These are phyloP conservation scores for Aspergillus coremiiformis DNA, from an alignment of 495 filamentous ascomycete genomes.

Conservation along the genomic window DNA sequence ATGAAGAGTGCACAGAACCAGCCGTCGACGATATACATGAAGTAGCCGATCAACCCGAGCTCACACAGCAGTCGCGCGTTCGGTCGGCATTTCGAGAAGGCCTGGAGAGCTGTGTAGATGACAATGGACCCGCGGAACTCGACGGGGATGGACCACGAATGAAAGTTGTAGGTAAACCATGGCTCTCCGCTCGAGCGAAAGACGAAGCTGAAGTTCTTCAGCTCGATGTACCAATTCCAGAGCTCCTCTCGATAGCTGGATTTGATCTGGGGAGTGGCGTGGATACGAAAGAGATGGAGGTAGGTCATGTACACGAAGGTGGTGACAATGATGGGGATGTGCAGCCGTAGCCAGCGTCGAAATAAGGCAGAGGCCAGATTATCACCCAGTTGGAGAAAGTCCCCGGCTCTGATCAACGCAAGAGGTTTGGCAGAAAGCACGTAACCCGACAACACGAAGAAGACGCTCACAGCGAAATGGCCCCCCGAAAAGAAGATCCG, in stretches of 20 bases:
- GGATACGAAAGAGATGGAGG: slow-evolving; percentile 43
- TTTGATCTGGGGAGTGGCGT: slow-evolving; percentile 28
- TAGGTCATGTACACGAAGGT: slow-evolving; percentile 43
- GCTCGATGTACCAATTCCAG: slow-evolving; percentile 48
- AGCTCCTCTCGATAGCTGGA: slow-evolving; percentile 36
- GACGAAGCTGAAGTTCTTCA: slow-evolving; percentile 54
- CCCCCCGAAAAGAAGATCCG: slow-evolving; percentile 41
- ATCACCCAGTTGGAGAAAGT: slow-evolving; percentile 26
- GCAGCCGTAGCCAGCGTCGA: slow-evolving; percentile 40
- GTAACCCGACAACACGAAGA: slow-evolving; percentile 56
- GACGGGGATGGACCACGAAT: slow-evolving; percentile 47
- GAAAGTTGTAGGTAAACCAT: slow-evolving; percentile 40
- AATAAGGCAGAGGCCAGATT: slow-evolving; percentile 38
- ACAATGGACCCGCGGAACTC: slow-evolving; percentile 44
- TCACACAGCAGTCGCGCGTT: slow-evolving; percentile 34
- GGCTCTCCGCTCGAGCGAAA: slow-evolving; percentile 41
- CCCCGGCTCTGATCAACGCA: slow-evolving; percentile 39
- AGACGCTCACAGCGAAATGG: slow-evolving; percentile 47
- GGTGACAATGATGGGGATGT: slow-evolving; percentile 38
- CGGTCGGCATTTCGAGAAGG: slow-evolving; percentile 29
- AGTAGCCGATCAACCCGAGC: slow-evolving; percentile 25
- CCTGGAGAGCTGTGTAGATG: slow-evolving; percentile 35
- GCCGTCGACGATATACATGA: slow-evolving; percentile 32
- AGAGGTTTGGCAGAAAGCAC: slow-evolving; percentile 47
- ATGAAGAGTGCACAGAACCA: slow-evolving; percentile 42